Base-by-base conservation (phyloP, 2,329 filamentous ascomycete genomes). In the Ceratocystis variospora region DNA sequence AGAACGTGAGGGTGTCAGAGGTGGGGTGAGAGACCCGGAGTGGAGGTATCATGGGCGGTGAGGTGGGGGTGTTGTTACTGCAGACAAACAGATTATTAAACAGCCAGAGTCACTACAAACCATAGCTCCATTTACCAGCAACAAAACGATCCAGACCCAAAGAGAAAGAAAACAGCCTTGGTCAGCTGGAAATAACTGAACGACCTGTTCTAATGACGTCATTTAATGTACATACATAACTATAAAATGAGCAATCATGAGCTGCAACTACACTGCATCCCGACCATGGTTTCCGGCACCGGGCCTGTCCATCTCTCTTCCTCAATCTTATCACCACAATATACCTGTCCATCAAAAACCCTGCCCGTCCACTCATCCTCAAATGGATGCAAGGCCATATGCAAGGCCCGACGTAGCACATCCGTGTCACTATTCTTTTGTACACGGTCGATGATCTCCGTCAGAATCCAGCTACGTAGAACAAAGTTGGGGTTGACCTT, bases 251-350 rank as follows among this genome's bases (percentile, higher is more conserved):
- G 37, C 37, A 41, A 41, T 5, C 10, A 96, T 28, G 93, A 96
- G 74, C 90, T 96, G 76, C 94, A 99, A 74, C 90, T 96, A 75
- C 94, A 97, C 78, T 96, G 93, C 83, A 96, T 85, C 44, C 88
- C 89, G 70, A 90, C 83, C 75, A 86, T 85, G 59, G 80, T 80
- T 73, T 82, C 85, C 0, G 93, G 93, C 65, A 96, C 90, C 76
- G 96, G 91, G 1, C 89, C 87, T 71, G 87, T 90, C 79, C 90
- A 96, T 69, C 92, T 80, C 71, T 86, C 80, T 74, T 96, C 93
- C 73, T 96, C 89, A 17, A 85, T 83, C 64, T 77, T 78, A 69
- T 94, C 79, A 66, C 84, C 82, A 67, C 79, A 70, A 79, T 82
- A 79, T 69, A 76, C 75, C 71, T 80, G 72, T 59, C 78, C 76